Conservation (phyloP, 2,329 filamentous ascomycete species). For the Verticillium tricorpus region DNA sequence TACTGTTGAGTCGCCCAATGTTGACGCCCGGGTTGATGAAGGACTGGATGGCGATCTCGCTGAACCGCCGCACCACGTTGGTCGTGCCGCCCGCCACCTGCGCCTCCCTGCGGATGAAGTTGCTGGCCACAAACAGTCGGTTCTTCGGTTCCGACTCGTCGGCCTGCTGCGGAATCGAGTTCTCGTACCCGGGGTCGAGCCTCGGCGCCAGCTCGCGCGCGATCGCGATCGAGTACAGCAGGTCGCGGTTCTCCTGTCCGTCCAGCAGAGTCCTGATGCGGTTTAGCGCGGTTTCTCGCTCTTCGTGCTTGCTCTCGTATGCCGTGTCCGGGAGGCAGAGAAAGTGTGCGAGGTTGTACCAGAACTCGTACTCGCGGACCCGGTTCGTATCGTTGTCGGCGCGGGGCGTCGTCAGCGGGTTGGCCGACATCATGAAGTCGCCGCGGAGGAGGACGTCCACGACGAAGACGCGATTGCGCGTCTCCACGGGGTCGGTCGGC, state of each 20-base stretch:
- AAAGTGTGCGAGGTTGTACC: constrained; percentile 73
- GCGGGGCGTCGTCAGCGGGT: constrained; percentile 49
- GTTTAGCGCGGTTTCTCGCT: constrained; percentile 62
- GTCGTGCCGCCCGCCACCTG: constrained; percentile 64
- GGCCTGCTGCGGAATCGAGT: constrained; percentile 51
- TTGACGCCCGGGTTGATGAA: constrained; percentile 51
- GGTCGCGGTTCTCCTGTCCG: constrained; percentile 80
- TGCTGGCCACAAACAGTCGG: constrained; percentile 64
- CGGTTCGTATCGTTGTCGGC: constrained; percentile 48
- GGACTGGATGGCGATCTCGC: constrained; percentile 60
- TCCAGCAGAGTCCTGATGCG: constrained; percentile 68
- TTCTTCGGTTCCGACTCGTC: constrained; percentile 64
- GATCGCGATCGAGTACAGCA: constrained; percentile 84
- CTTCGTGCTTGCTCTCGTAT: constrained; percentile 55
- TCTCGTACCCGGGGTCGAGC: constrained; percentile 54
- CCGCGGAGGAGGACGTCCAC: constrained; percentile 75
- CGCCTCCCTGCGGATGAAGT: constrained; percentile 64
- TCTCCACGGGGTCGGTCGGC: constrained; percentile 58
- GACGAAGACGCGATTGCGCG: constrained; percentile 66
- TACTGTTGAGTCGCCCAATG: constrained; percentile 21
- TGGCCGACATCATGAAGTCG: constrained; percentile 51
- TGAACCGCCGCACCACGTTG: constrained; percentile 66
- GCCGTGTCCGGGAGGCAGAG: constrained; percentile 26
- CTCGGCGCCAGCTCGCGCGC: constrained; percentile 69
- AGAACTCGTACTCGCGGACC: constrained; percentile 70